Evolutionary conservation across 1,139 yeast species (phyloP), one percentile per base, ranked within the genome.

Genomic region (Kodamaea sp.): DNA sequence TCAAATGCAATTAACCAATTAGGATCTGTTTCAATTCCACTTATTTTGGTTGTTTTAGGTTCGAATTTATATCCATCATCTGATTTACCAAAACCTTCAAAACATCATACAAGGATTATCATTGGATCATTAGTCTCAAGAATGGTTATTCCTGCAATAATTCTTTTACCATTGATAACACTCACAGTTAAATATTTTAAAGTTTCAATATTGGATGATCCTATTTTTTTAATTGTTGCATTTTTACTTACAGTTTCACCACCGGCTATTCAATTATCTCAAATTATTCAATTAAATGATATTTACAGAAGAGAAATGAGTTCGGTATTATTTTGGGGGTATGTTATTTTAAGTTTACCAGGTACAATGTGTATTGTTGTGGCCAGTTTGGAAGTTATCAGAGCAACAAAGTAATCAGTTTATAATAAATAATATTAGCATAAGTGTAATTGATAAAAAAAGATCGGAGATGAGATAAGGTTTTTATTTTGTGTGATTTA

Each of bases 311-410:
- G 75, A 53, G 95, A 86, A 57, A 86, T 86, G 92, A 81, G 89
- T 0, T 85, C 89, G 3, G 90, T 85, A n/a, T 68, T 86, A 45
- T 85, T 86, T 53, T 85, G 94, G 86, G 94, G 95, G 6, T 85
- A 85, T 51, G 92, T 78, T 22, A 73, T 85, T 8, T 68, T 85
- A 45, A 82, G 94, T 1, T 69, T 85, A 34, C 95, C 95, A 0
- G 78, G 84, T n/a, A 82, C 92, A 2, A 82, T 84, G 34, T 60
- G 75, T 39, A 81, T 84, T 49, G 92, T 84, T 24, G 88, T 83
- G 9, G 60, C 80, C 15, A 75, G 86, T 47, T 70, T 84, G 48
- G 79, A 81, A 54, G 87, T 83, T 11, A 65, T 84, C 48, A 74
- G 80, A 39, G 71, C 75, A 73, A 74, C 72, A 1, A 39, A 43